Base-by-base conservation (phyloP, 1,284 basidiomycete genomes). In the Rhodofomes roseus region DNA sequence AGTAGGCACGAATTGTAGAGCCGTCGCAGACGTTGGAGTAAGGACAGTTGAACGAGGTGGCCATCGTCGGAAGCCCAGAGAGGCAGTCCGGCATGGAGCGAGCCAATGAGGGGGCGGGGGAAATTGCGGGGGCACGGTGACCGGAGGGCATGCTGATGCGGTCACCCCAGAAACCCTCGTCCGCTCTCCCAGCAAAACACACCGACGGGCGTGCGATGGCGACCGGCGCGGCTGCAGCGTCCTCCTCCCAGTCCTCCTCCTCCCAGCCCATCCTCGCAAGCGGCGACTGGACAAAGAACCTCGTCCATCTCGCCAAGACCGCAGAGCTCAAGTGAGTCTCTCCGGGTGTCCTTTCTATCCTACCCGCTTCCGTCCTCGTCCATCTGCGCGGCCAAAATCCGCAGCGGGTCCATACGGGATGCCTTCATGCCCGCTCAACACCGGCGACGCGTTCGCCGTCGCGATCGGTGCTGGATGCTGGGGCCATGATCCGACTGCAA, bases 251-350 rank as follows among this genome's bases (percentile, higher is more conserved):
- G 36, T 57, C 67, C 16, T 41, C 62, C 31, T 54, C 58, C 51
- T 44, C 41, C 73, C 77, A 65, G 63, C 85, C 86, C 16, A 73
- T 90, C 55, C 77, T 90, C 54, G 87, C 89, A 4, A 85, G 84
- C 20, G 89, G 89, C 7, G 89, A 92, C 72, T 92, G 90, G 90
- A 90, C 89, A 36, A 89, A 87, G 67, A 88, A 90, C 73, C 80
- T 92, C 50, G 86, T 92, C 52, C 88, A 91, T 61, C 79, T 92
- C 22, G 90, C 90, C 4, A 91, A 88, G 76, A 90, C 87, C 0
- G 90, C 90, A 18, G 90, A 92, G 69, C 79, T 92, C 66, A 92
- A 92, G 89, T 92, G 71, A 66, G 83, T 75, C 14, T 55, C 53
- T 18, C 22, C 51, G 54, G 46, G n/a, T 29, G 14, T 39, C 37